Evolutionary conservation across 352 stramenopile species (phyloP).

Genomic region (Peronospora belbahrii): DNA sequence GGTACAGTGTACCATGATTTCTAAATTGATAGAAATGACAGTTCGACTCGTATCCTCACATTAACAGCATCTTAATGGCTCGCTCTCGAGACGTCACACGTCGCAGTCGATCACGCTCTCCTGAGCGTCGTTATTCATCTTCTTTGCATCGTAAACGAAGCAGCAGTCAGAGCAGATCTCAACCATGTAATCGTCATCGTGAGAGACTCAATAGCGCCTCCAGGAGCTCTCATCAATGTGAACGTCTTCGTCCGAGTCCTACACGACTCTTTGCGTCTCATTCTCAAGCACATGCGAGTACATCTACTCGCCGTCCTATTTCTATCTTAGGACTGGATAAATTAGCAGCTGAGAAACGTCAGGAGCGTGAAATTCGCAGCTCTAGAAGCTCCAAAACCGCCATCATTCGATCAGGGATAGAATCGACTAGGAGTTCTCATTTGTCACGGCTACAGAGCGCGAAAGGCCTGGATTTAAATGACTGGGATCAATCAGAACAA

Average conservation of each 20-base stretch:
- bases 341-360: slow-evolving; percentile 53
- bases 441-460: slow-evolving; percentile 26
- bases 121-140: background rate
- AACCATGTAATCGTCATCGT: slow-evolving; percentile 5
- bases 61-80: slow-evolving; percentile 11
- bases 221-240: background rate
- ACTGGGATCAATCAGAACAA: slow-evolving; percentile 72
- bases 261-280: slow-evolving; percentile 8
- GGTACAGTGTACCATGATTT: background rate
- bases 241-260: slow-evolving; percentile 9
- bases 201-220: slow-evolving; percentile 9
- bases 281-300: slow-evolving; percentile 3
- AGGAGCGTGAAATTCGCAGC: slow-evolving; percentile 24
- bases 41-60: background rate
- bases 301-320: slow-evolving; percentile 5
- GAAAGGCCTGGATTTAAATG: slow-evolving; percentile 39
- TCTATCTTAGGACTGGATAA: slow-evolving; percentile 58
- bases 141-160: slow-evolving; percentile 14
- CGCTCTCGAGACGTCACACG: slow-evolving; percentile 8
- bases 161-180: slow-evolving; percentile 11
- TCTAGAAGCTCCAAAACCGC: background rate
- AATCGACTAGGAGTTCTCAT: background rate
- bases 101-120: slow-evolving; percentile 21
- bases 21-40: background rate
- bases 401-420: background rate